Base-by-base conservation (phyloP, 1,284 basidiomycete species). In the Mycena sp. region DNA sequence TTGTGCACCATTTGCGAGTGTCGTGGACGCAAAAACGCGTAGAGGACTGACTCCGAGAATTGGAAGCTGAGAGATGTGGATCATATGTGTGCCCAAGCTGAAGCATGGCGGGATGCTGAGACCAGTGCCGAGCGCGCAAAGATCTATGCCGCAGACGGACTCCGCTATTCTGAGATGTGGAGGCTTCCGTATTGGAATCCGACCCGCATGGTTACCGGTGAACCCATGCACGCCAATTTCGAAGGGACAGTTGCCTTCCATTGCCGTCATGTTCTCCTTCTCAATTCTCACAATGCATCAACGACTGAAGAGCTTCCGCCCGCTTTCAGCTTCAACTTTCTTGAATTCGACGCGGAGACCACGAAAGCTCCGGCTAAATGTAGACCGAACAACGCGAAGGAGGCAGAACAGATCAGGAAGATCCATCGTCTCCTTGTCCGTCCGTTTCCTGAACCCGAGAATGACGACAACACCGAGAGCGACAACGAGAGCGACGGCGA, bases 151-250 rank as follows among this genome's bases (percentile, higher is more conserved):
- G 21, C 49, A 14, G 23, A 73, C 38, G 74, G 77, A 0, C 58
- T 81, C 1, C 70, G 73, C 0, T 81, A 74, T 73, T 75, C 76
- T 2, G 69, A 73, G 35, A 64, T 82, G 0, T 73, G 76, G 56
- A 43, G 63, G 11, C 72, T 81, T 1, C 69, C 70, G 1, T 82
- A 81, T 52, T 81, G 76, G 76, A 71, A 81, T 64, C 79, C 76
- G 1, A 64, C 72, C 1, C 38, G 48, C 14, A 73, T 70, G 58
- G 64, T 77, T 14, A 74, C 79, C 9, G 64, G 76, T 12, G 75
- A 80, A 60, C 41, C 64, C 4, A 80, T 81, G 76, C 78, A 81
- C 65, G 67, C 58, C 28, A 41, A 73, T 11, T 61, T 72, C 5
- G 70, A 76, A 41, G 72, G 74, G 2, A 45, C 74, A 30, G 62